Evolutionary conservation across 2,329 filamentous ascomycete genomes (phyloP).

Genomic region (Epichloe gansuensis): DNA sequence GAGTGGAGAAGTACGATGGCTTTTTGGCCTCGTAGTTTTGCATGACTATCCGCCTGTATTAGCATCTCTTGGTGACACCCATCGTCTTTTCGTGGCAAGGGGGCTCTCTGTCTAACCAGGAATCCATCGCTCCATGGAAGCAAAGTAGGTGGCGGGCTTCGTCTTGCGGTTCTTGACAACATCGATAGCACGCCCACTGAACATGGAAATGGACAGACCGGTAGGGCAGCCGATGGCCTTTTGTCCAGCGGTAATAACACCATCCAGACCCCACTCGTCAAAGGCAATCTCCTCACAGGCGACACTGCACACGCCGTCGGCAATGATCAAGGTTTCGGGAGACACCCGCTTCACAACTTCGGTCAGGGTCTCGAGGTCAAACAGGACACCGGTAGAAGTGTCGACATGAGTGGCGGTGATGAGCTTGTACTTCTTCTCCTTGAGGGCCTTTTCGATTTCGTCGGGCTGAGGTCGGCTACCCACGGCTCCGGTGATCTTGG

Average conservation of each 20-base stretch:
- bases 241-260: constrained; percentile 85
- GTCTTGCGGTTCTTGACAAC: constrained; percentile 68
- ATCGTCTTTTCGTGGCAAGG: too few relatives aligned
- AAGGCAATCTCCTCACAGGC: constrained; percentile 93
- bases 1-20: constrained; percentile 94
- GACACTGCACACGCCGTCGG: constrained; percentile 95
- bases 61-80: background rate
- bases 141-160: constrained; percentile 80
- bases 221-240: constrained; percentile 96
- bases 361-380: constrained; percentile 73
- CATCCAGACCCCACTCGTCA: constrained; percentile 88
- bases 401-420: constrained; percentile 95
- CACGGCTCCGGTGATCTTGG: constrained; percentile 79
- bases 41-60: constrained; percentile 54
- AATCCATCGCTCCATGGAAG: constrained; percentile 93
- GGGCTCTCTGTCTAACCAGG: constrained; percentile 47
- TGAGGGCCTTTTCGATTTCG: constrained; percentile 78
- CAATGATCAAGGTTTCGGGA: constrained; percentile 79
- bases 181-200: constrained; percentile 76
- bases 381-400: constrained; percentile 90
- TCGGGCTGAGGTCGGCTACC: constrained; percentile 75
- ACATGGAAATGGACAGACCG: constrained; percentile 87
- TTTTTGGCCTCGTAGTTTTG: constrained; percentile 98
- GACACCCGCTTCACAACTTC: constrained; percentile 76
- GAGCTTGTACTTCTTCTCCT: constrained; percentile 85